Evolutionary conservation across 106 monocot genomes (phyloP), one percentile per base, ranked within the genome.

Genomic region (Dendrobium chrysotoxum): DNA sequence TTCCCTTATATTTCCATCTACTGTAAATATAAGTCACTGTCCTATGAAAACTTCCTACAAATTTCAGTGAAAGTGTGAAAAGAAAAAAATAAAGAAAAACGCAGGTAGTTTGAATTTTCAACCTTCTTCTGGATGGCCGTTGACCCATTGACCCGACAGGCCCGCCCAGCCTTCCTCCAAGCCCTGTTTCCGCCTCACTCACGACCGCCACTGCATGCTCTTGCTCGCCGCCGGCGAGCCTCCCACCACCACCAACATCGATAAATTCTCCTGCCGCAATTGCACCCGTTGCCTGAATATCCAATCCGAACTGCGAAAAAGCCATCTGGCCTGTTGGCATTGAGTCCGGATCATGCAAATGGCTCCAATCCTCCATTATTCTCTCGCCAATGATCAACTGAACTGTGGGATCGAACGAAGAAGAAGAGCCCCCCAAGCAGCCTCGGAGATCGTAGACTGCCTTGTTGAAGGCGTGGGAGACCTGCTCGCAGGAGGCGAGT

Each of bases 391-490:
- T 17, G 74, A 16, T 2, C 41, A 74, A 21, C 41, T 11, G 26
- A 25, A 15, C 11, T 0, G 13, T 0, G 4, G 40, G 40, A 42
- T 41, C 74, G 41, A 74, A 74, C 12, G 16, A 35, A 20, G 40
- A 21, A 74, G 74, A 3, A 20, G 16, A 10, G 28, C 4, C 15
- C 7, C 17, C 38, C 72, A 21, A 40, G 7, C 2, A 75, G 40
- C 5, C 28, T 15, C 76, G 21, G 13, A 76, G 76, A 26, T 50
- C 23, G 25, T 3, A 44, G 25, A 28, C 44, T 10, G 13, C 76
- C 11, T 45, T 47, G 76, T 47, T 45, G 76, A 76, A 76, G 76
- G 76, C 44, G 3, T 15, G 11, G 46, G 76, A 44, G 47, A 76
- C 46, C 12, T 46, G 45, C 13, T 76, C 76, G 76, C 44, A 23